These are phyloP conservation scores for Aspergillus melleus DNA, from an alignment of 2,329 filamentous ascomycete genomes.

Conservation along the genomic window DNA sequence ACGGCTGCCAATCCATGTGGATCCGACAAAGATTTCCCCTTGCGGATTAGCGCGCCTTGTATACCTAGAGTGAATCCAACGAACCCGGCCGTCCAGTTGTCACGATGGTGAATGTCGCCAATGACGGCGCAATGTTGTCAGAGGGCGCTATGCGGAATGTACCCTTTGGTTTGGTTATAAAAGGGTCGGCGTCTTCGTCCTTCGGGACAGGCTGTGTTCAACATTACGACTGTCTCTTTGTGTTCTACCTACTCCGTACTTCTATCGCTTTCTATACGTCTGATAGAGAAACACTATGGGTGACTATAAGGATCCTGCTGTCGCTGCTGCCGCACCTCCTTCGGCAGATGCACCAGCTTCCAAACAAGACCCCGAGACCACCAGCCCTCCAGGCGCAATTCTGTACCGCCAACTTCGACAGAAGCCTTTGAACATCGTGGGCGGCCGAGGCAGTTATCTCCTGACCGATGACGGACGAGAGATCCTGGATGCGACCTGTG, in stretches of 20 bases:
- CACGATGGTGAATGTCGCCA: background rate
- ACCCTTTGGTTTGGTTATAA: background rate
- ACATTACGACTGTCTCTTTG: background rate
- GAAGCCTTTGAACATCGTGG: slow-evolving; percentile 17
- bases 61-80: background rate
- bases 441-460: slow-evolving; percentile 42
- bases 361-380: background rate
- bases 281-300: background rate
- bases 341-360: background rate
- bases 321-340: background rate
- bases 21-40: background rate
- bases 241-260: background rate
- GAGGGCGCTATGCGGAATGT: background rate
- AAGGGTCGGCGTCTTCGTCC: background rate
- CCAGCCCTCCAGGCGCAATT: slow-evolving; percentile 1
- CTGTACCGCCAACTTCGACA: slow-evolving; percentile 16
- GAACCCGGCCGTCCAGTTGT: background rate
- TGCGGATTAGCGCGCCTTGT: background rate
- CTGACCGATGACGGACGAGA: slow-evolving; percentile 42
- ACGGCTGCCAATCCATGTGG: background rate
- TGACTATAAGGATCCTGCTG: background rate
- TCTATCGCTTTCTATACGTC: background rate
- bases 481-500: slow-evolving; percentile 49
- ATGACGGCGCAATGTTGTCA: background rate
- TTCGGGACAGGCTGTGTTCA: background rate